Evolutionary conservation across 2,329 filamentous ascomycete species (phyloP), one percentile per base, ranked within the genome.

Genomic region (Alternaria triticimaculans): DNA sequence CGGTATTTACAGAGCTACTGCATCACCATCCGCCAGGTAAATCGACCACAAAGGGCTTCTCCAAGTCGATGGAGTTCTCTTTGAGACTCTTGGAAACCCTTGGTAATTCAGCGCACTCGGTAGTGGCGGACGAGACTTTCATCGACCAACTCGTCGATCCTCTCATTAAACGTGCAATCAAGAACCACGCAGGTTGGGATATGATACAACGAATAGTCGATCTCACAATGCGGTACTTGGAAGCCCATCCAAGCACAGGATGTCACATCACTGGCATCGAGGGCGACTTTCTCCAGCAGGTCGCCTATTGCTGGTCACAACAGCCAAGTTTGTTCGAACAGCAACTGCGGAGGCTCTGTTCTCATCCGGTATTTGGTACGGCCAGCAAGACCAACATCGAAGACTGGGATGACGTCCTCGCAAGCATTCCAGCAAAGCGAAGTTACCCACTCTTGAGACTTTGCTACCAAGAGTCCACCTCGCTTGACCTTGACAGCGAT

Each of bases 1-100:
- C 25, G 49, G 59, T 45, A 54, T 48, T 72, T 46, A 3, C 30
- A 18, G 26, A 20, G 30, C 60, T 72, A 43, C 21, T 70, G 21
- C 63, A 45, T 14, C 51, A 58, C 9, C 71, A 58, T 21, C 71
- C 72, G 10, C 37, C 67, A 11, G 21, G 30, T 6, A 54, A 44
- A 11, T 55, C 61, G 8, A 18, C 28, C 15, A 25, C 55, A 8
- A 51, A 25, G 11, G 64, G 69, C 4, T 66, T 76, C 44, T 76
- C 75, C 5, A 60, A 64, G 3, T 75, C 75, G 2, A 78, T 78
- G 76, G 25, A 64, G 2, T 78, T 77, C 56, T 70, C 72, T 7
- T 45, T 76, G 1, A 48, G 64, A 0, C 33, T 74, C 9, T 58
- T 78, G 11, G 53, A 56, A 20, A 60, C 15, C 5, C 21, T 75